Conservation (phyloP, 73 alveolate genomes). For the Uronychia binucleata region DNA sequence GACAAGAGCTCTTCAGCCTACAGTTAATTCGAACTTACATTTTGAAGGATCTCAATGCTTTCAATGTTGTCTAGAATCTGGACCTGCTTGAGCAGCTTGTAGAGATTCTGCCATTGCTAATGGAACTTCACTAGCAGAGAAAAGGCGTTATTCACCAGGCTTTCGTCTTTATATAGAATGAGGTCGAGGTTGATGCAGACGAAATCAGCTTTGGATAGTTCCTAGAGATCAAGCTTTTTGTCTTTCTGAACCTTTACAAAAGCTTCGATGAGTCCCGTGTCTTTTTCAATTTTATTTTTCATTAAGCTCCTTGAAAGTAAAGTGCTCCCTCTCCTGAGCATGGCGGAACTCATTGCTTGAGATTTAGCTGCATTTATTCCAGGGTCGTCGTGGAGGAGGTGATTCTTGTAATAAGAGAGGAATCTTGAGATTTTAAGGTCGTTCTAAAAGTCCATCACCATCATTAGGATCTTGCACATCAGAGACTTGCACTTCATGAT, state of each 20-base stretch:
- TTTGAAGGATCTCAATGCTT: conserved; percentile 5
- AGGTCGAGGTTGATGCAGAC: conserved; percentile 37
- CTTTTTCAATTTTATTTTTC: neutral
- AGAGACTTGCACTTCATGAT: conserved; percentile 30
- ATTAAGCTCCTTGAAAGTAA: neutral
- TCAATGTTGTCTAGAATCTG: conserved; percentile 27
- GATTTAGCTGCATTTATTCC: neutral
- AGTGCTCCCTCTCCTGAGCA: neutral
- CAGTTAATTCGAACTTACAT: too few species aligned
- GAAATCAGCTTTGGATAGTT: conserved; percentile 9
- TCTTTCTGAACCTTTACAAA: conserved; percentile 16
- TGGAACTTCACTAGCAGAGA: conserved; percentile 23
- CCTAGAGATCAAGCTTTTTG: conserved; percentile 25
- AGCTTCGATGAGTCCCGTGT: conserved; percentile 13
- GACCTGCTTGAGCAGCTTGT: conserved; percentile 20
- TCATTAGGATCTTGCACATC: conserved; percentile 30
- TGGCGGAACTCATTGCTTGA: neutral
- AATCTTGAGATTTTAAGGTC: conserved; percentile 28
- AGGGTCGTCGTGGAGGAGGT: neutral
- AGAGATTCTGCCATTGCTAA: conserved; percentile 1
- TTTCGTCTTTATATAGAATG: conserved; percentile 28
- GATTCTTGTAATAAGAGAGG: neutral
- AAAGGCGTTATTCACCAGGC: conserved; percentile 6
- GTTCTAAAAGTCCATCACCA: conserved; percentile 40
- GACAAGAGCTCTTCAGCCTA: conserved; percentile 7